Evolutionary conservation across 2,329 filamentous ascomycete species (phyloP).

Genomic region (Epichloe gansuensis): DNA sequence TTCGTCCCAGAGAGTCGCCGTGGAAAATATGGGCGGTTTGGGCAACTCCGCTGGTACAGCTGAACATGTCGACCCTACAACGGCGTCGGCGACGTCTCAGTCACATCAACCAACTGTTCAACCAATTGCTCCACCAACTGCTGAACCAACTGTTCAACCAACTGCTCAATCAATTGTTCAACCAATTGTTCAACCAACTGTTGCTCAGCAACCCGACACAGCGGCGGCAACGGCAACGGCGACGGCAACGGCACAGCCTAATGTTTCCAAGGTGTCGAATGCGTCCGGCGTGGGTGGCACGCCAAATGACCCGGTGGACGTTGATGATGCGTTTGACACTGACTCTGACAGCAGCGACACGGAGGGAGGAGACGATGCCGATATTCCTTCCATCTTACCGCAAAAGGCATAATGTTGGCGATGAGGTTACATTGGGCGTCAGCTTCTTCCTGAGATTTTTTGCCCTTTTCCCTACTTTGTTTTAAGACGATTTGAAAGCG

Average conservation of each 20-base stretch:
- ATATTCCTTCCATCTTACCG: constrained; percentile 16
- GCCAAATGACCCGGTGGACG: constrained; percentile 14
- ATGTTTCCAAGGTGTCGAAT: constrained; percentile 1
- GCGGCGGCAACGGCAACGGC: too few relatives aligned
- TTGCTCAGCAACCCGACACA: constrained; percentile 4
- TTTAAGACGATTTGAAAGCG: background rate
- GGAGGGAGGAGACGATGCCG: constrained; percentile 11
- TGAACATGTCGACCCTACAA: constrained; percentile 24
- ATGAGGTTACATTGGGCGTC: background rate
- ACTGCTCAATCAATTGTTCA: too few relatives aligned
- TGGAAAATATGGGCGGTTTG: constrained; percentile 24
- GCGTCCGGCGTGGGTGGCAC: constrained; percentile 7
- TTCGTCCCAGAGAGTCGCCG: constrained; percentile 13
- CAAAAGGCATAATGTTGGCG: background rate
- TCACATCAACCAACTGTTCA: background rate
- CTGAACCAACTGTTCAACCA: too few relatives aligned
- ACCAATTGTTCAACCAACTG: background rate
- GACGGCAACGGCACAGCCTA: constrained; percentile 7
- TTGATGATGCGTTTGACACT: constrained; percentile 5
- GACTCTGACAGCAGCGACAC: constrained; percentile 6
- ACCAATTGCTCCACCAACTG: too few relatives aligned
- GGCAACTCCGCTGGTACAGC: constrained; percentile 23
- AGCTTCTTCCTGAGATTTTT: background rate
- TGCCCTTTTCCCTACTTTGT: background rate
- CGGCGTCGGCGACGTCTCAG: constrained; percentile 11